These are phyloP conservation scores for Phytophthora fragariaefolia DNA, from an alignment of 352 stramenopile species.

Conservation along the genomic window DNA sequence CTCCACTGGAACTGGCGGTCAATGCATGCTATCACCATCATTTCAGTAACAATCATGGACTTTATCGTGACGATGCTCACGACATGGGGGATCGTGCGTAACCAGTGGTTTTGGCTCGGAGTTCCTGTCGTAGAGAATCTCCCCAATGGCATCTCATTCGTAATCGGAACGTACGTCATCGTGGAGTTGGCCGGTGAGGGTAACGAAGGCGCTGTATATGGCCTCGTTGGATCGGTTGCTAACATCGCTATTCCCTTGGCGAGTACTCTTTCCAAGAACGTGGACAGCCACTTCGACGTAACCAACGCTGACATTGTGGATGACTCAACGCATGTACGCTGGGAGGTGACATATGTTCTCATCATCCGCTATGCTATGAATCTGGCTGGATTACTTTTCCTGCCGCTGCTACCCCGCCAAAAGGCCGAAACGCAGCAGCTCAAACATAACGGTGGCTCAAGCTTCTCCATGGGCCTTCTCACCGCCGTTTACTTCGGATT, in stretches of 20 bases:
- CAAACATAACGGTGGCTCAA: constrained; percentile 42
- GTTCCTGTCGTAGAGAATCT: constrained; percentile 44
- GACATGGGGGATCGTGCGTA: constrained; percentile 46
- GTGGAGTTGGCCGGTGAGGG: constrained; percentile 55
- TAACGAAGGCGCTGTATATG: constrained; percentile 55
- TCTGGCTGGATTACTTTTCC: constrained; percentile 33
- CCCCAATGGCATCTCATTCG: constrained; percentile 45
- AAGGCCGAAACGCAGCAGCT: constrained; percentile 55
- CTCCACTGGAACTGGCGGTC: constrained; percentile 48
- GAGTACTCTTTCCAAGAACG: constrained; percentile 47
- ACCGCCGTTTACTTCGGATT: constrained; percentile 41
- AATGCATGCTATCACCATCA: constrained; percentile 36
- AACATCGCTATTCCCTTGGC: constrained; percentile 53
- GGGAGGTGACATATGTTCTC: constrained; percentile 49
- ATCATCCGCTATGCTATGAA: constrained; percentile 51
- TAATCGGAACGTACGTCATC: constrained; percentile 50
- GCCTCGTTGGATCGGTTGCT: constrained; percentile 48
- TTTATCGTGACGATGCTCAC: constrained; percentile 40
- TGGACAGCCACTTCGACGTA: constrained; percentile 49
- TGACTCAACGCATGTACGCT: constrained; percentile 42
- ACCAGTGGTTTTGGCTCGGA: constrained; percentile 60
- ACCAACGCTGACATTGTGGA: constrained; percentile 48
- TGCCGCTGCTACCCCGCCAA: constrained; percentile 50
- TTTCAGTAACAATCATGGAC: constrained; percentile 42
- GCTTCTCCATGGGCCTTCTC: constrained; percentile 38